Base-by-base conservation (phyloP, 495 filamentous ascomycete species). In the Penicillium antarcticum region DNA sequence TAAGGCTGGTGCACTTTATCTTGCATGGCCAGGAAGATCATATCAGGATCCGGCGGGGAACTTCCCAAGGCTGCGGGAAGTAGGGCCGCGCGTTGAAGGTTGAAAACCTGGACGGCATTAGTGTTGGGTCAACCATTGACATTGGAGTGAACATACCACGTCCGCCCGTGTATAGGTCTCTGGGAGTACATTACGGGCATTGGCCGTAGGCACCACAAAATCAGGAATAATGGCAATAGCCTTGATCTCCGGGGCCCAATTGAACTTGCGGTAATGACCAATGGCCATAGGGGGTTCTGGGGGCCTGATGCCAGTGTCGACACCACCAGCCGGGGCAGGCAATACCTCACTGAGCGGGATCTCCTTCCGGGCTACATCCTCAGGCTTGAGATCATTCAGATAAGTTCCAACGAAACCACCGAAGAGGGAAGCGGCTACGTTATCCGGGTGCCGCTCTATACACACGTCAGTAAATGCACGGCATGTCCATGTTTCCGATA, bases 391-490 rank as follows among this genome's bases (percentile, higher is more conserved):
- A 48, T 95, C 91, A 69, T 91, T 95, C 39, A 97, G 79, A 57
- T 97, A 97, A 8, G 91, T 95, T 24, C 94, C 94, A 13, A 97
- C 88, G 62, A 98, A 96, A n/a, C 94, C 94, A 39, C 94, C 94
- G 63, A 91, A 96, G 23, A 96, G 80, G 1, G 92, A 91, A 1
- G 94, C 94, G 52, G 89, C 95, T 29, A 98, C 89, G 58, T 98
- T 97, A 73, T 98, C 94, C 4, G 94, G 94, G 70, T 98, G 94
- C 23, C 92, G 85, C 69, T 97, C 92, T 80, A 60, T 38, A 29
- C 41, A 37, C 44, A 10, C 36, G 43, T 58, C 45, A 63, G 55
- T 47, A 18, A 31, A 56, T 53, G 47, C 38, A 57, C 14, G 42
- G 10, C 11, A 39, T 42, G 19, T 11, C 23, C 10, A 18, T 38